Base-by-base conservation (phyloP, 2,329 filamentous ascomycete species). In the Aspergillus sp. region DNA sequence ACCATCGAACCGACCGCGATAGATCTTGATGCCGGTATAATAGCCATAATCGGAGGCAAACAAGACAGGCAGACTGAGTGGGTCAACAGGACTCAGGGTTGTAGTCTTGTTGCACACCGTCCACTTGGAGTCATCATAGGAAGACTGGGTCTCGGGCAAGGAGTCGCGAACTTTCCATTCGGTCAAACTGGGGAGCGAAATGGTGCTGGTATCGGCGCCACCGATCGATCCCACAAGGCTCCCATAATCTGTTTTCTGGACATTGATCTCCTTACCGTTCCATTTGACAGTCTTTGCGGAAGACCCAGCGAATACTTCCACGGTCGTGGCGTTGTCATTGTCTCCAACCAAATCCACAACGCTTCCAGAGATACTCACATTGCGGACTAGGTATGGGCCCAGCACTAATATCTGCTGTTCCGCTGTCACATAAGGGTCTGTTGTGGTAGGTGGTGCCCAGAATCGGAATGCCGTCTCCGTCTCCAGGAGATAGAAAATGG, bases 391-490 rank as follows among this genome's bases (percentile, higher is more conserved):
- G 61, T 81, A 80, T 1, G 79, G 78, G 1, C 79, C 79, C 2
- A 77, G 64, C 19, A 81, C 77, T 42, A 81, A 72, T 15, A 81
- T 75, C 38, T 85, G 82, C 62, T 84, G 69, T 53, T 79, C 65
- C 0, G 81, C 75, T 1, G 71, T 69, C 17, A 83, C 78, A 42
- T 74, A 71, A 0, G 83, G 83, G 57, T 81, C 74, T 1, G 65
- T 67, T 0, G 79, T 80, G 8, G 79, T 80, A 2, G 82, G 66
- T 3, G 83, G 80, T 2, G 83, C 83, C 74, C 82, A 86, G 68
- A 86, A 84, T 5, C 80, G 81, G 80, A 82, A 86, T 1, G 83
- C 84, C 0, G 83, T 80, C 10, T 78, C 70, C 21, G 81, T 77
- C 47, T 86, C 83, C 3, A 86, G 75, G 5, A 87, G 74, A 58